A percentile compares a stretch with the other conserved stretches of the same genome.
Evolutionary conservation across 352 stramenopile species (phyloP).

Genomic region (Globisporangium ultimum): DNA sequence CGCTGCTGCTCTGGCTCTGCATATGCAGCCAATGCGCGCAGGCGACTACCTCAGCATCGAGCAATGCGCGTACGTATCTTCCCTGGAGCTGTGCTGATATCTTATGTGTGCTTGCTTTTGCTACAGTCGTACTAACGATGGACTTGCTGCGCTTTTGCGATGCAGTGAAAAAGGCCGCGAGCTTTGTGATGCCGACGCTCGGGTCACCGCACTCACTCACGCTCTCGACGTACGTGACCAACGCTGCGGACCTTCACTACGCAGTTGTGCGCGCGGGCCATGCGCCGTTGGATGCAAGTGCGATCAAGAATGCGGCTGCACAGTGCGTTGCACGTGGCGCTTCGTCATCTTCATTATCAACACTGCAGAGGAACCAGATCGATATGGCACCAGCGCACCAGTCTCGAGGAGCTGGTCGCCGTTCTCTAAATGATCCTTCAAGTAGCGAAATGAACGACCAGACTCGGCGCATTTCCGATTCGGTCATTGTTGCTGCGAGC

Average conservation of each 20-base stretch:
- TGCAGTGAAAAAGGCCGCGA: constrained; percentile 24
- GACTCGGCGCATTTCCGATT: background rate
- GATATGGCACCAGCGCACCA: background rate
- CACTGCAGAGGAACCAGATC: background rate
- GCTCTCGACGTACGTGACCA: constrained; percentile 71
- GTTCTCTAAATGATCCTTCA: background rate
- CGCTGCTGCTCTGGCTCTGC: too few species aligned
- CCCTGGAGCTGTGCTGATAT: background rate
- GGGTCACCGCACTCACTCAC: constrained; percentile 46
- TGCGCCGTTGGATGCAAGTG: constrained; percentile 30
- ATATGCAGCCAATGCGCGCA: background rate
- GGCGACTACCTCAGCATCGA: background rate
- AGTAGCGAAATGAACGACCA: background rate
- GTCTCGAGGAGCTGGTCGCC: background rate
- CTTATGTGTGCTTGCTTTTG: background rate
- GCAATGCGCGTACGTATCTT: background rate
- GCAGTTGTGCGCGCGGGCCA: constrained; percentile 41
- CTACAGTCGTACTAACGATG: background rate
- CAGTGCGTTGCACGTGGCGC: constrained; percentile 13
- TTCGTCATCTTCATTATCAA: background rate
- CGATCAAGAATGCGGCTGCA: constrained; percentile 43
- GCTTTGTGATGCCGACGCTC: constrained; percentile 46
- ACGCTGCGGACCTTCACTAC: constrained; percentile 73
- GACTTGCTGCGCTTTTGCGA: background rate
- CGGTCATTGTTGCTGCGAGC: constrained; percentile 20